These are phyloP conservation scores for Schrenkiella parvula DNA, from an alignment of 345 rosid genomes.

Conservation along the genomic window DNA sequence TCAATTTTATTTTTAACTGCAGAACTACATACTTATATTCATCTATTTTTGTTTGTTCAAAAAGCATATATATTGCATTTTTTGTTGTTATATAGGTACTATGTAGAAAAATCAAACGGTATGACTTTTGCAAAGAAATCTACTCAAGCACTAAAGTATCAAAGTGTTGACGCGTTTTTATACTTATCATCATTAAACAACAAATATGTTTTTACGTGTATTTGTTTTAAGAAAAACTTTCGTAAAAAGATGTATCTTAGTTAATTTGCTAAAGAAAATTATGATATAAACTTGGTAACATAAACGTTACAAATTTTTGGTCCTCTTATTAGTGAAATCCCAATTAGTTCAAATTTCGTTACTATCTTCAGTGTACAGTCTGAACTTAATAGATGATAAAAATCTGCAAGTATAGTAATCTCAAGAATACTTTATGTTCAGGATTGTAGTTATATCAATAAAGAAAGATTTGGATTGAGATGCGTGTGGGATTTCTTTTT, in stretches of 20 bases:
- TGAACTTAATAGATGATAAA: conserved; percentile 1
- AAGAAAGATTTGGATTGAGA: conserved; percentile 31
- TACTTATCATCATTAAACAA: neutral
- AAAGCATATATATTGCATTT: neutral
- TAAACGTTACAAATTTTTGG: neutral
- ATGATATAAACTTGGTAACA: neutral
- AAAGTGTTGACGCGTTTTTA: neutral
- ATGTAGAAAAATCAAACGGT: neutral
- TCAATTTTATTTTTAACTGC: too few species aligned
- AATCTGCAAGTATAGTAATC: conserved; percentile 11
- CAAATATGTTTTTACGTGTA: neutral
- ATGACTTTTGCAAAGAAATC: neutral
- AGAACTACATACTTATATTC: too few species aligned
- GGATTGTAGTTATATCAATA: conserved; percentile 28
- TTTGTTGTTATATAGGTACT: neutral
- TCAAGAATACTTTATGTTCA: conserved; percentile 11
- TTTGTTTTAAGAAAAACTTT: neutral
- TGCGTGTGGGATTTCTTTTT: conserved; percentile 35
- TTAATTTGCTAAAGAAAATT: neutral
- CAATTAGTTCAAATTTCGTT: neutral
- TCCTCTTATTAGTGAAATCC: neutral
- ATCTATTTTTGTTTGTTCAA: neutral
- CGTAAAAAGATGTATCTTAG: neutral
- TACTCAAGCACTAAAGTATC: neutral
- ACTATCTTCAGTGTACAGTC: conserved; percentile 1